These are phyloP conservation scores for Suillus subaureus DNA, from an alignment of 768 basidiomycete genomes.

Conservation along the genomic window DNA sequence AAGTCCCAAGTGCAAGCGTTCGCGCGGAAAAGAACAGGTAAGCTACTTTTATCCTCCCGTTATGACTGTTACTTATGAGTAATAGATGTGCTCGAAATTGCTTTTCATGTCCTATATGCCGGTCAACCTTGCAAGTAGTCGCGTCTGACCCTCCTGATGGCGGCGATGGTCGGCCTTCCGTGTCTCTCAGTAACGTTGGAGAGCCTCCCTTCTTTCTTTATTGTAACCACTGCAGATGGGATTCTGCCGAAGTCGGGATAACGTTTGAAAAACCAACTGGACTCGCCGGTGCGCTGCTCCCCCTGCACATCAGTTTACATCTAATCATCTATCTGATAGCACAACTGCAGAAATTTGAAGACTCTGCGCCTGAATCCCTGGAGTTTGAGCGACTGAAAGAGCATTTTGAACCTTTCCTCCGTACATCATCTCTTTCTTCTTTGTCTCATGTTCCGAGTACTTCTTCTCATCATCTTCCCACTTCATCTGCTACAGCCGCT, in stretches of 20 bases:
- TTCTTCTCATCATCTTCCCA: constrained; percentile 71
- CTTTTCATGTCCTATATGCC: constrained; percentile 94
- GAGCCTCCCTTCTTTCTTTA: constrained; percentile 91
- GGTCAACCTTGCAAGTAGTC: constrained; percentile 88
- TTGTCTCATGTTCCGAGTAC: constrained; percentile 55
- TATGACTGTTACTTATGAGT: constrained; percentile 4
- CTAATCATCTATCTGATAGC: constrained; percentile 46
- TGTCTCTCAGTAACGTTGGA: constrained; percentile 61
- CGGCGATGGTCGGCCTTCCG: constrained; percentile 55
- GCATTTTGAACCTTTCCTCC: constrained; percentile 94
- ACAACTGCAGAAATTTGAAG: constrained; percentile 89
- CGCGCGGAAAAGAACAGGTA: constrained; percentile 96
- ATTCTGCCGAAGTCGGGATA: constrained; percentile 87
- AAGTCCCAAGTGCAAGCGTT: constrained; percentile 98
- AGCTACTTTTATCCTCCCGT: constrained; percentile 15
- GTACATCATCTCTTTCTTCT: constrained; percentile 76
- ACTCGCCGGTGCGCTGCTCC: constrained; percentile 68
- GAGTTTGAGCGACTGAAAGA: constrained; percentile 96
- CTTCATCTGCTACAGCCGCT: constrained; percentile 84
- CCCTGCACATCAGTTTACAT: neutral
- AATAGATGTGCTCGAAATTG: constrained; percentile 95
- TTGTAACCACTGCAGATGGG: constrained; percentile 95
- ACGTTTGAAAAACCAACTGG: constrained; percentile 97
- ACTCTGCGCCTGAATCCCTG: constrained; percentile 78
- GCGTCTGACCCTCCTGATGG: constrained; percentile 78